Evolutionary conservation across 2,329 filamentous ascomycete species (phyloP).

Genomic region (Parastagonospora nodorum): DNA sequence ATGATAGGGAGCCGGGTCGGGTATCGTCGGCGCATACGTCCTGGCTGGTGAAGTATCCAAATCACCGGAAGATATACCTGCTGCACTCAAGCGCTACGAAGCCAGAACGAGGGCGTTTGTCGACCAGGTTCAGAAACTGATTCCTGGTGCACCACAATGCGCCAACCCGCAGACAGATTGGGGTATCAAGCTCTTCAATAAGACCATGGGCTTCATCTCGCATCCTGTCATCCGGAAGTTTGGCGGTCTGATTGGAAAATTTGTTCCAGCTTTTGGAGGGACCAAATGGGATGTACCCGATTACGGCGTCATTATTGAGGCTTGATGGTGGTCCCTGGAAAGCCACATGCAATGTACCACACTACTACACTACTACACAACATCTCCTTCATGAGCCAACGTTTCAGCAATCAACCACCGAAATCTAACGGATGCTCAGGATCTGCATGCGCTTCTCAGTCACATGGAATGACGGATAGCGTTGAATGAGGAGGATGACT

Average conservation of each 20-base stretch:
- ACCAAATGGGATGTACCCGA: conserved; percentile 18
- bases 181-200: conserved; percentile 26
- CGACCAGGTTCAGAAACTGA: conserved; percentile 26
- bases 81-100: conserved; percentile 31
- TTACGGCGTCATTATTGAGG: conserved; percentile 23
- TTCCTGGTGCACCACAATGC: conserved; percentile 30
- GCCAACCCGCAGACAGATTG: conserved; percentile 31
- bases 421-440: too few species aligned
- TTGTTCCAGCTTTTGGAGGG: conserved; percentile 23
- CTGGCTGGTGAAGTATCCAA: conserved; percentile 45
- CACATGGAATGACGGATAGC: too few species aligned
- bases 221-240: conserved; percentile 12
- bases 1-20: conserved; percentile 34
- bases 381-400: too few species aligned
- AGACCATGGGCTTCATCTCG: conserved; percentile 19
- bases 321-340: not conserved
- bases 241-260: conserved; percentile 13
- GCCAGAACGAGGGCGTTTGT: conserved; percentile 24
- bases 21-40: conserved; percentile 47
- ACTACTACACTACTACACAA: not conserved
- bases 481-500: too few species aligned
- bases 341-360: too few species aligned
- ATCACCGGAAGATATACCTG: conserved; percentile 21
- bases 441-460: too few species aligned
- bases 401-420: too few species aligned